Evolutionary conservation across 2,329 filamentous ascomycete genomes (phyloP).

Genomic region (Clonostachys rosea): DNA sequence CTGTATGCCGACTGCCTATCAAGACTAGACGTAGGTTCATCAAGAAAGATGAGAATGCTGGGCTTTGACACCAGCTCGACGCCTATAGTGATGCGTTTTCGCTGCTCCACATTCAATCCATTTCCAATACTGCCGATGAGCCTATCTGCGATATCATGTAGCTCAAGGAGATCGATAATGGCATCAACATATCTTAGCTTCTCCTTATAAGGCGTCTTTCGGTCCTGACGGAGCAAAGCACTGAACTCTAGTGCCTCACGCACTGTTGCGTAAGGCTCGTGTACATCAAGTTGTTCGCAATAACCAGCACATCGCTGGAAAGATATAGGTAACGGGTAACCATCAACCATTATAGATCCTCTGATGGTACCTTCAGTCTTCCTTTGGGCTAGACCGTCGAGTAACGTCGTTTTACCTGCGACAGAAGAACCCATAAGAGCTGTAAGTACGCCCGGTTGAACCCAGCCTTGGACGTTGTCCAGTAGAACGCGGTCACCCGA

Average conservation of each 20-base stretch:
- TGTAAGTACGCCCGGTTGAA: constrained; percentile 81
- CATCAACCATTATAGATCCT: constrained; percentile 43
- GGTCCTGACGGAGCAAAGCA: constrained; percentile 79
- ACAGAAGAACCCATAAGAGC: constrained; percentile 67
- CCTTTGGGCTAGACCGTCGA: constrained; percentile 6
- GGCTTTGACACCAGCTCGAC: constrained; percentile 96
- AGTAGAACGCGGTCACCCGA: constrained; percentile 68
- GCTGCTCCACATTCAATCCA: constrained; percentile 68
- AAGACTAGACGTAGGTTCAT: constrained; percentile 91
- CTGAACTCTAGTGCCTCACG: constrained; percentile 85
- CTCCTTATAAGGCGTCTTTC: constrained; percentile 63
- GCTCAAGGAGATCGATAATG: constrained; percentile 85
- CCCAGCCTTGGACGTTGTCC: constrained; percentile 81
- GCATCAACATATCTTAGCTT: constrained; percentile 87
- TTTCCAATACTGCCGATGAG: constrained; percentile 87
- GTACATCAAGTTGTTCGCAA: constrained; percentile 6
- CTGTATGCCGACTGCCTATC: constrained; percentile 90
- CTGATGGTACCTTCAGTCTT: constrained; percentile 4
- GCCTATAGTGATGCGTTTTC: constrained; percentile 82
- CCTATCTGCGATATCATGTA: constrained; percentile 86
- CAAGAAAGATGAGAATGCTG: constrained; percentile 82
- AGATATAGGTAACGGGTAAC: constrained; percentile 41
- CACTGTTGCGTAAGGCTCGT: constrained; percentile 5
- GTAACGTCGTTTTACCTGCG: constrained; percentile 7
- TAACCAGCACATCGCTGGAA: constrained; percentile 7